These are phyloP conservation scores for Saturnispora hagleri DNA, from an alignment of 805 yeast genomes.

Conservation along the genomic window DNA sequence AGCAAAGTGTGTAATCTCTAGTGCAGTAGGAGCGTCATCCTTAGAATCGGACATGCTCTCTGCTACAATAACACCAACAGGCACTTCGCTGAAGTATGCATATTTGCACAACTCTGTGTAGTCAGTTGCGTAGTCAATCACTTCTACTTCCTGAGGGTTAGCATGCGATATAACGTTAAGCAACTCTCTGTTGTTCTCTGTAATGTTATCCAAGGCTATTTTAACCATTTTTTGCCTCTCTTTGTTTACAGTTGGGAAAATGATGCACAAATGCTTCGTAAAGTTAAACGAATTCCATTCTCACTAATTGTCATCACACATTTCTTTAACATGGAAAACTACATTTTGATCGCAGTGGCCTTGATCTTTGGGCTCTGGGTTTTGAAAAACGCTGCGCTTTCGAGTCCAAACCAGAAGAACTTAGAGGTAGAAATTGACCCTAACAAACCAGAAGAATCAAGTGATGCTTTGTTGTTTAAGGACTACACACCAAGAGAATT, in stretches of 20 bases:
- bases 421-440: constrained; percentile 22
- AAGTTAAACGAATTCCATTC: background rate
- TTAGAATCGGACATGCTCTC: constrained; percentile 36
- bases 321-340: constrained; percentile 19
- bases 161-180: constrained; percentile 56
- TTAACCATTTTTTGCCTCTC: constrained; percentile 6
- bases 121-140: constrained; percentile 41
- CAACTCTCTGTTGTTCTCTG: constrained; percentile 50
- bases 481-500: constrained; percentile 69
- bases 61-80: constrained; percentile 71
- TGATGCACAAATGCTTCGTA: background rate
- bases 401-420: constrained; percentile 16
- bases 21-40: constrained; percentile 27
- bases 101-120: constrained; percentile 45
- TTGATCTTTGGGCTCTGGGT: constrained; percentile 17
- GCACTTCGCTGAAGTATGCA: constrained; percentile 59
- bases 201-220: constrained; percentile 48
- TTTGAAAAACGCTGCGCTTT: constrained; percentile 18
- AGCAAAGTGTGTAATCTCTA: constrained; percentile 16
- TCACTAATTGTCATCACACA: background rate
- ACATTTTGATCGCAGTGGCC: constrained; percentile 18
- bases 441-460: constrained; percentile 7
- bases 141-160: constrained; percentile 38
- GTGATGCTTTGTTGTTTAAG: constrained; percentile 24
- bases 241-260: background rate